phyloP scores from a whole-genome alignment of 2,329 filamentous ascomycete species.

The Penicillium sp. region DNA sequence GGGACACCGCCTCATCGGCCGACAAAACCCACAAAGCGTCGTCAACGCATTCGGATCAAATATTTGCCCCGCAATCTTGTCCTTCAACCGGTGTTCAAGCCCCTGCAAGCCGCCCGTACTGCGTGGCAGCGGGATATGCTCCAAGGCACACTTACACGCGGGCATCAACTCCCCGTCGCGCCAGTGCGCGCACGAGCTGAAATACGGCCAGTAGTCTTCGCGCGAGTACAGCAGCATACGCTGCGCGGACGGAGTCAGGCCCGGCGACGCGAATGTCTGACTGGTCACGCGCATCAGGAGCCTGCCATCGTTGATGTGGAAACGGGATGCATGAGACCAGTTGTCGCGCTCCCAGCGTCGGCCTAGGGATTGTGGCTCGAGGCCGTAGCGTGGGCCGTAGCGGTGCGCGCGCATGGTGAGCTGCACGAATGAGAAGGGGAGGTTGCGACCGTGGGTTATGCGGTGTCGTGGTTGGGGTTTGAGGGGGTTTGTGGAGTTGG shows the following conservation, averaged over 20 bases:
- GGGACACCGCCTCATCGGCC: conserved; percentile 60
- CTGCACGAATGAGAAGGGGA: conserved; percentile 60
- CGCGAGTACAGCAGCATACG: conserved; percentile 59
- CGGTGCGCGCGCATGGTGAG: conserved; percentile 52
- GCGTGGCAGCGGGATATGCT: conserved; percentile 53
- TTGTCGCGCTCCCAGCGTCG: conserved; percentile 56
- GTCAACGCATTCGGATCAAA: conserved; percentile 46
- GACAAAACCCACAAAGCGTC: conserved; percentile 55
- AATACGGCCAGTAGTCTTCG: conserved; percentile 62
- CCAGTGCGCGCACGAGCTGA: conserved; percentile 64
- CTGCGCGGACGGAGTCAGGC: conserved; percentile 52
- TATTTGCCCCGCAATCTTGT: conserved; percentile 25
- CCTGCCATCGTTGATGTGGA: conserved; percentile 53
- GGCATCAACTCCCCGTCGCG: conserved; percentile 60
- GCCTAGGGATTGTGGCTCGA: conserved; percentile 47
- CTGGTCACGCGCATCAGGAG: conserved; percentile 60
- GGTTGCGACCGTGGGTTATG: conserved; percentile 54
- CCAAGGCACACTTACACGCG: conserved; percentile 60
- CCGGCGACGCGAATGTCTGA: conserved; percentile 52
- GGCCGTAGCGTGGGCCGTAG: conserved; percentile 51
- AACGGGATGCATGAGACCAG: conserved; percentile 58
- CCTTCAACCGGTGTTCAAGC: conserved; percentile 45
- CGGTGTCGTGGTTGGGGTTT: conserved; percentile 51
- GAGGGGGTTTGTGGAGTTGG: conserved; percentile 51
- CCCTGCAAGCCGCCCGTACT: conserved; percentile 41